These are phyloP conservation scores for Coemansia sp. DNA, from an alignment of 192 early-diverging fungal genomes.

Conservation along the genomic window DNA sequence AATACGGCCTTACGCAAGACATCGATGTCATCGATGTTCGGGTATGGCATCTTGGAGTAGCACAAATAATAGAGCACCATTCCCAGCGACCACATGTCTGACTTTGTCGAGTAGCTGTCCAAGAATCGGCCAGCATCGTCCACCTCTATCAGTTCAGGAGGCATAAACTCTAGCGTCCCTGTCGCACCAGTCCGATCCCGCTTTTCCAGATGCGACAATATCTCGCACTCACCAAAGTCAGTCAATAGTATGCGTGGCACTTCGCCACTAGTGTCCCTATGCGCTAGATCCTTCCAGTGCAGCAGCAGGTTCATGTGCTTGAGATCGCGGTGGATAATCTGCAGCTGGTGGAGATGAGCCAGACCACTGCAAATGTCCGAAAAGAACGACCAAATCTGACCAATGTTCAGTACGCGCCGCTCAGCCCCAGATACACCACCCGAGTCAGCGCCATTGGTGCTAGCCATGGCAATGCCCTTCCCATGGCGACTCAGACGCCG, in stretches of 20 bases:
- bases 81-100: slow-evolving; percentile 95
- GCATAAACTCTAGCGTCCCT: slow-evolving; percentile 93
- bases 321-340: slow-evolving; percentile 90
- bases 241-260: slow-evolving; percentile 83
- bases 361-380: slow-evolving; percentile 89
- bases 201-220: slow-evolving; percentile 64
- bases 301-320: slow-evolving; percentile 93
- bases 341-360: slow-evolving; percentile 80
- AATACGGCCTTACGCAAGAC: slow-evolving; percentile 76
- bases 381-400: slow-evolving; percentile 85
- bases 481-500: slow-evolving; percentile 20
- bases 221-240: slow-evolving; percentile 98
- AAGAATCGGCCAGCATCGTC: slow-evolving; percentile 67
- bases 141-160: slow-evolving; percentile 69
- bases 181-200: slow-evolving; percentile 91
- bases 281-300: slow-evolving; percentile 57
- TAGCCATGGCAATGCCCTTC: not conserved
- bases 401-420: slow-evolving; percentile 51
- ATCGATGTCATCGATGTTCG: slow-evolving; percentile 88
- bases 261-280: slow-evolving; percentile 32
- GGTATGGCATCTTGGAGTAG: slow-evolving; percentile 79
- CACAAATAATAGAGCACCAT: slow-evolving; percentile 93
- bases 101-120: slow-evolving; percentile 77
- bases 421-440: not conserved
- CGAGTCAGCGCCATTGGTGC: not conserved